These are phyloP conservation scores for Trichoderma sp. DNA, from an alignment of 2,329 filamentous ascomycete genomes.

Conservation along the genomic window DNA sequence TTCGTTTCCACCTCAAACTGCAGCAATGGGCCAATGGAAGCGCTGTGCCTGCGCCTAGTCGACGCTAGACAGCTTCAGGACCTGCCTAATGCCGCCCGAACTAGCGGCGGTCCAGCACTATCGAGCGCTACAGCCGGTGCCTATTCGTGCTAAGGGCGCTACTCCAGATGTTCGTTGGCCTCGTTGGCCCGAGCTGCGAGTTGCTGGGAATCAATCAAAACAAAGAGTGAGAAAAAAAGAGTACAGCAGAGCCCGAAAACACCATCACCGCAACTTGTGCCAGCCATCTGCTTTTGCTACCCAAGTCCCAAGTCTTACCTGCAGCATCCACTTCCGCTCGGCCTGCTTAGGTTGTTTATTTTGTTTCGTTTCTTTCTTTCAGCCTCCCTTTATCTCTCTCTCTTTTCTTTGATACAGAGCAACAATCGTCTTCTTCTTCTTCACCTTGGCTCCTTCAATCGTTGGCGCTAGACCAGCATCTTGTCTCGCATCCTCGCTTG, in stretches of 20 bases:
- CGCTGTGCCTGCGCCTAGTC: conserved; percentile 10
- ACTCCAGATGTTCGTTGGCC: not conserved
- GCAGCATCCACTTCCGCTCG: not conserved
- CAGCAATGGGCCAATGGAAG: not conserved
- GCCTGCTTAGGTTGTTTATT: not conserved
- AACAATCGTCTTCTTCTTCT: not conserved
- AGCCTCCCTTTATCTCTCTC: not conserved
- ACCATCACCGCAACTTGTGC: conserved; percentile 11
- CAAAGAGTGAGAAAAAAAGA: not conserved
- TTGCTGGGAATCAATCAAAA: not conserved
- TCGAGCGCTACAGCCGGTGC: not conserved
- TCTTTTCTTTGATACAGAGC: not conserved
- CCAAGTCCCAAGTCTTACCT: not conserved
- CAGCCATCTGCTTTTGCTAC: not conserved
- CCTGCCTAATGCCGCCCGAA: conserved; percentile 1
- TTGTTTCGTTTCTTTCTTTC: not conserved
- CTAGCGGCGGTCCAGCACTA: conserved; percentile 1
- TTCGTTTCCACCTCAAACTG: not conserved
- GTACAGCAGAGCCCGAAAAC: not conserved
- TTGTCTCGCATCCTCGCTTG: conserved; percentile 18
- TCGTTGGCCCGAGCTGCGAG: not conserved
- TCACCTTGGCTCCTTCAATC: not conserved
- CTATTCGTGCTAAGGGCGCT: not conserved
- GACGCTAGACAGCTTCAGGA: not conserved
- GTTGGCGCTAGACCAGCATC: conserved; percentile 15